Conservation (phyloP, 1,139 yeast genomes). For the Pichia sp. region DNA sequence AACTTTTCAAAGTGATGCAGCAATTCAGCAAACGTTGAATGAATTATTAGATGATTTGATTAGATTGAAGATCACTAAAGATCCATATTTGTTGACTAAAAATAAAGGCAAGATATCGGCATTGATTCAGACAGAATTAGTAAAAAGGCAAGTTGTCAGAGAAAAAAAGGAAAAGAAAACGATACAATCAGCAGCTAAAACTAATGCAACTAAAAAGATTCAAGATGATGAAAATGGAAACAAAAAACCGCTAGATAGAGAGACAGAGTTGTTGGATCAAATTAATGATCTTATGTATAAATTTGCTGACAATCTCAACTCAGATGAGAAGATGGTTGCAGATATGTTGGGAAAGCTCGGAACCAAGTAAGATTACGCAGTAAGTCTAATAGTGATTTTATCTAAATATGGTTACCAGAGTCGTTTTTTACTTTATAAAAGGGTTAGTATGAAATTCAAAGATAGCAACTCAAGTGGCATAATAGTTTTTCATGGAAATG, state of each 20-base stretch:
- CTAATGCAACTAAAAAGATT: not conserved
- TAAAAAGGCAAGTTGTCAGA: slow-evolving; percentile 5
- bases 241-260: not conserved
- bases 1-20: slow-evolving; percentile 26
- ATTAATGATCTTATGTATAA: no score
- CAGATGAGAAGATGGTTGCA: no score
- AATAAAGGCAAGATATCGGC: slow-evolving; percentile 48
- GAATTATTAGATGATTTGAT: slow-evolving; percentile 37
- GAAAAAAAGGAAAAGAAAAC: no score
- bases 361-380: no score
- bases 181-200: not conserved
- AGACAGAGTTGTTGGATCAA: not conserved
- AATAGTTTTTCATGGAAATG: no score
- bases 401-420: no score
- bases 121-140: slow-evolving; percentile 28
- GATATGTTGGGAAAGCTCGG: no score
- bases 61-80: slow-evolving; percentile 38
- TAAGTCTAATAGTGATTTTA: no score
- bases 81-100: slow-evolving; percentile 40
- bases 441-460: no score
- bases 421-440: no score
- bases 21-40: slow-evolving; percentile 27
- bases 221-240: no score
- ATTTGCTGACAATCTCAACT: not conserved
- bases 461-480: no score